Evolutionary conservation across 2,329 filamentous ascomycete species (phyloP).

Genomic region (Epichloe gansuensis): DNA sequence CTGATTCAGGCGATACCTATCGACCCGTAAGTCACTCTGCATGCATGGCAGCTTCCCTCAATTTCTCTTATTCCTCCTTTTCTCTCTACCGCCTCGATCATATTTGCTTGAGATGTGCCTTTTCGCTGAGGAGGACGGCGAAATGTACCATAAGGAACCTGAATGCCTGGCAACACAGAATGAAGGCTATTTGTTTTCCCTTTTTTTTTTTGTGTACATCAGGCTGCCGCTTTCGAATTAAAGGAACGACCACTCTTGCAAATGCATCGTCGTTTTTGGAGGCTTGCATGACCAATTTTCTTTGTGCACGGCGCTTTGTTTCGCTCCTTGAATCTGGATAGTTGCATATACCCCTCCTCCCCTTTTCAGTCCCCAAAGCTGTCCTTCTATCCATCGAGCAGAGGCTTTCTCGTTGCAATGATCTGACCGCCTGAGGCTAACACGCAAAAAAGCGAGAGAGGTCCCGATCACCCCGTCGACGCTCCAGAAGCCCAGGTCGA

Average conservation of each 20-base stretch:
- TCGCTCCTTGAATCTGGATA: background rate
- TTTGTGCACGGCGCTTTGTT: background rate
- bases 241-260: background rate
- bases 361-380: background rate
- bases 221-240: background rate
- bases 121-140: background rate
- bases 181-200: background rate
- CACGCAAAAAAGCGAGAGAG: constrained; percentile 59
- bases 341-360: background rate
- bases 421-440: constrained; percentile 11
- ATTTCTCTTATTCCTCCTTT: constrained; percentile 1
- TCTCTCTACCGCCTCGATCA: background rate
- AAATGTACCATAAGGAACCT: no score
- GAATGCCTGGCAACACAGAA: background rate
- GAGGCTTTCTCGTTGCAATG: background rate
- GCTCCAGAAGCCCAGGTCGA: constrained; percentile 71
- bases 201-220: background rate
- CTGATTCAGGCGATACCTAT: constrained; percentile 48
- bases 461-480: constrained; percentile 64
- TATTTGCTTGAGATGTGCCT: background rate
- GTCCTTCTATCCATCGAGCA: no score
- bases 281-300: background rate
- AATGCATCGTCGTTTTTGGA: background rate
- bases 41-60: background rate
- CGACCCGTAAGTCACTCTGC: constrained; percentile 38